Percentiles rank a stretch among this genome's conserved stretches.
Evolutionary conservation across 1,284 basidiomycete genomes (phyloP).

Genomic region (Trametes hirsuta): DNA sequence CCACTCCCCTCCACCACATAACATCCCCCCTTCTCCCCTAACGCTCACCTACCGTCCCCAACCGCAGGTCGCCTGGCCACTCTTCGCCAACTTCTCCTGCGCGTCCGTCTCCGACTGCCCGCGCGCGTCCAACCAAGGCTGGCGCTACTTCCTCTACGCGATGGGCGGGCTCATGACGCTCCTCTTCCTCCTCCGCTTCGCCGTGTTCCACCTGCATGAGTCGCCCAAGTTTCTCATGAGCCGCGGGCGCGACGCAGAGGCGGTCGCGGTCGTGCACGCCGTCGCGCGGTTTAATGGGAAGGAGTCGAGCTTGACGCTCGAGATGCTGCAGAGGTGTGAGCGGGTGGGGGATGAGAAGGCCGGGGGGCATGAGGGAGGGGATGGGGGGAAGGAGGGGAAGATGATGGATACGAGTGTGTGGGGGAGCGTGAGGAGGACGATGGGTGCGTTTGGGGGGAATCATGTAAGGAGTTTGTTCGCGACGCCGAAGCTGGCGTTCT

Average conservation of each 20-base stretch:
- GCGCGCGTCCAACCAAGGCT: conserved; percentile 64
- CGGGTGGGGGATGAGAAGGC: conserved; percentile 14
- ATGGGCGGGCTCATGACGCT: conserved; percentile 67
- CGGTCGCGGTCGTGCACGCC: conserved; percentile 68
- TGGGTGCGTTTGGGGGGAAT: conserved; percentile 46
- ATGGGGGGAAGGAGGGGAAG: conserved; percentile 21
- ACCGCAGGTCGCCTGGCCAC: conserved; percentile 58
- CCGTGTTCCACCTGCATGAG: conserved; percentile 76
- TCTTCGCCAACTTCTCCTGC: conserved; percentile 68
- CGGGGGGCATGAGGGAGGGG: neutral
- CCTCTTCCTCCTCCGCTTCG: conserved; percentile 70
- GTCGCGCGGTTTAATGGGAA: conserved; percentile 73
- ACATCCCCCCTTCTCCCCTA: conserved; percentile 19
- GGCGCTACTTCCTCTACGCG: conserved; percentile 71
- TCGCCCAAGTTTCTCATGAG: conserved; percentile 79
- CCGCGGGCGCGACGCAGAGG: conserved; percentile 70
- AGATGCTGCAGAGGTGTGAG: conserved; percentile 45
- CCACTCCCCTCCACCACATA: too few relatives aligned
- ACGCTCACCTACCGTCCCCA: neutral
- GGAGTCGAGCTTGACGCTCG: conserved; percentile 48
- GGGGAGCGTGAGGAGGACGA: conserved; percentile 44
- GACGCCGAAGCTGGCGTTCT: conserved; percentile 63
- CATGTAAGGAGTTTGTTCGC: conserved; percentile 64
- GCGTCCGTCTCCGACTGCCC: conserved; percentile 41
- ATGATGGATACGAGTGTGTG: conserved; percentile 35